Base-by-base conservation (phyloP, 192 early-diverging fungal genomes). In the Martensiomyces pterosporus region DNA sequence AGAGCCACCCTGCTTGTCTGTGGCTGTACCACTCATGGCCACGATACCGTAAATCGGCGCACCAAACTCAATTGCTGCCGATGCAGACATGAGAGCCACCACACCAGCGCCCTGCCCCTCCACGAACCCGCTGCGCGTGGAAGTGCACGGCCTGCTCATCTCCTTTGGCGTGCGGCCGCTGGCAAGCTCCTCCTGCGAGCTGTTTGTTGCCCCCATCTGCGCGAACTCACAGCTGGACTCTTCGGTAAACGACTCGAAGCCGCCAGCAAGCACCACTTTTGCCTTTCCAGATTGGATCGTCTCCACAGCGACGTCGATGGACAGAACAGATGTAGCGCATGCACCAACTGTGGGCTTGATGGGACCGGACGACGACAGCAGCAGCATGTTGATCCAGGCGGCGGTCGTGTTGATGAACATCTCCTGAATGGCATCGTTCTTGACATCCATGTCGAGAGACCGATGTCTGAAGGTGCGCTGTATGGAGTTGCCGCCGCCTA, bases 341-440 rank as follows among this genome's bases (percentile, higher is more conserved):
- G 90, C 90, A 40, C 88, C 86, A 38, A 90, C 87, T 32, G 29
- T 32, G 6, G 29, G 29, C 29, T 39, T 90, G 74, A 32, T 8
- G 5, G 29, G 29, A 32, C 29, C 29, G 12, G 29, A 32, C 12
- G 29, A 5, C 12, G 29, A 91, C 9, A 93, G 77, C 41, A 93
- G 70, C 55, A 93, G 76, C 81, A 91, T 78, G 76, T 93, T 93
- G 55, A 93, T 77, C 90, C 90, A 93, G 46, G 87, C 90, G 47
- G 89, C 81, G 85, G 89, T 93, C 47, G 89, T 93, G 82, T 93
- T 93, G 77, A 93, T 91, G 80, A 91, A 91, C 24, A 79, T 81
- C 64, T 93, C 90, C 55, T 91, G 89, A 41, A 93, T 72, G 56
- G 91, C 88, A 57, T 93, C 90, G 60, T 84, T 81, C 66, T 90